Evolutionary conservation across 805 yeast species (phyloP).

Genomic region (Ogataea nonfermentans): DNA sequence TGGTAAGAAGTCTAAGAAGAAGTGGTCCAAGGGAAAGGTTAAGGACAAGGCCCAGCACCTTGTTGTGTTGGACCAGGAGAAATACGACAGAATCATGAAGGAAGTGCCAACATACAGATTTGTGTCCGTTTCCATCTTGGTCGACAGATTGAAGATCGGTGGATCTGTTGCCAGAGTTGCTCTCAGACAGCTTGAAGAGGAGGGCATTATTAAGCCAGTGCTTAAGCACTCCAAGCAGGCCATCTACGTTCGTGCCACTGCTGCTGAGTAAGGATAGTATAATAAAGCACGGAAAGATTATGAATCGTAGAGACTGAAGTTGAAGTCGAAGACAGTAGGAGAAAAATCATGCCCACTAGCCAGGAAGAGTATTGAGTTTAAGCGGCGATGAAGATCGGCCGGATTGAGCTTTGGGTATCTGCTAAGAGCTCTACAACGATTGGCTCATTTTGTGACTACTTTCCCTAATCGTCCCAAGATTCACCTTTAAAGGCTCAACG

Average conservation of each 20-base stretch:
- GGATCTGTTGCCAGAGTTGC: conserved; percentile 99
- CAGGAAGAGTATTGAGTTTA: too few relatives aligned
- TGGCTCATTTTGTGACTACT: too few relatives aligned
- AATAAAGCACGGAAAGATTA: conserved; percentile 6
- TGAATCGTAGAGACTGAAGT: background rate
- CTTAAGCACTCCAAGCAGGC: conserved; percentile 95
- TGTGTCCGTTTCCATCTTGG: conserved; percentile 96
- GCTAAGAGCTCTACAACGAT: too few relatives aligned
- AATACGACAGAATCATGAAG: conserved; percentile 98
- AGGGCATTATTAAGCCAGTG: conserved; percentile 93
- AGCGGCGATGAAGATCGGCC: too few relatives aligned
- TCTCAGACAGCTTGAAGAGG: conserved; percentile 88
- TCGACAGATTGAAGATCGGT: conserved; percentile 98
- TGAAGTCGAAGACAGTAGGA: too few relatives aligned
- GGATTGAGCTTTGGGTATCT: too few relatives aligned
- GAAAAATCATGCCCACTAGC: too few relatives aligned
- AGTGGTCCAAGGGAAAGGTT: conserved; percentile 99
- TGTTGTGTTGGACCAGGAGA: conserved; percentile 95
- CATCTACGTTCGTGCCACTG: conserved; percentile 86
- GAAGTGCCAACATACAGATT: conserved; percentile 99
- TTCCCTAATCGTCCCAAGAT: too few relatives aligned
- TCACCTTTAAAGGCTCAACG: background rate
- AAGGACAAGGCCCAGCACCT: conserved; percentile 99
- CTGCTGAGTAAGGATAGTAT: conserved; percentile 49
- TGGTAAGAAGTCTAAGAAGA: conserved; percentile 99